phyloP scores from a whole-genome alignment of 1,284 basidiomycete species.

The Ustilago cynodontis region DNA sequence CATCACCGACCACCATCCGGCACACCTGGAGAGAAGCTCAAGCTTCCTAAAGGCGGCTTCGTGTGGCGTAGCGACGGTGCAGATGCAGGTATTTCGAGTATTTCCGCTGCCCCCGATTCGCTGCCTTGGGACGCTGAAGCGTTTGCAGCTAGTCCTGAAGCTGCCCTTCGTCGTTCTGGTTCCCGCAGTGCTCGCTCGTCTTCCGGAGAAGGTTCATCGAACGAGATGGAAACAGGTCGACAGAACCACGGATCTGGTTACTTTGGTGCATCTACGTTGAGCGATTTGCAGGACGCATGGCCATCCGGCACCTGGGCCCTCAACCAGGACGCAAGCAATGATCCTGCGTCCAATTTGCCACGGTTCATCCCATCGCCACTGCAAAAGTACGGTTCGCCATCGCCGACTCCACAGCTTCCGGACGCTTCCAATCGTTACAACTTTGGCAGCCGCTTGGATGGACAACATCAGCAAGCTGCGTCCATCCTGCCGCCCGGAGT shows the following conservation, averaged over 20 bases:
- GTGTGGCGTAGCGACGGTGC: constrained; percentile 56
- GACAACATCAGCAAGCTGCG: constrained; percentile 21
- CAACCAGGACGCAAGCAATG: constrained; percentile 39
- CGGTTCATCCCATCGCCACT: constrained; percentile 48
- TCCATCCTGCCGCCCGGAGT: constrained; percentile 53
- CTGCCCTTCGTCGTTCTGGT: constrained; percentile 12
- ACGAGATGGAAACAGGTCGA: constrained; percentile 35
- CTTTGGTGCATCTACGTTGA: constrained; percentile 45
- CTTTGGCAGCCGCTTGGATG: constrained; percentile 32
- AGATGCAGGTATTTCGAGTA: constrained; percentile 34
- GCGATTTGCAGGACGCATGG: constrained; percentile 51
- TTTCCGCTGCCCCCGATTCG: constrained; percentile 19
- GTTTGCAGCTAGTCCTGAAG: constrained; percentile 43
- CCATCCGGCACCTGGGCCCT: constrained; percentile 44
- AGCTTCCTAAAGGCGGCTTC: constrained; percentile 57
- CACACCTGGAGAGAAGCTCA: constrained; percentile 36
- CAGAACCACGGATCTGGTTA: constrained; percentile 4
- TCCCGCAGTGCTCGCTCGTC: constrained; percentile 34
- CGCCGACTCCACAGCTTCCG: constrained; percentile 19
- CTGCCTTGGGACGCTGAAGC: constrained; percentile 46
- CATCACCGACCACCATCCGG: constrained; percentile 52
- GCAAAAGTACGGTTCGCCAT: constrained; percentile 40
- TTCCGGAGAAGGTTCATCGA: constrained; percentile 36
- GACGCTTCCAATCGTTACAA: constrained; percentile 28
- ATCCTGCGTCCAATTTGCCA: constrained; percentile 27